These are phyloP conservation scores for Copromyces sp. DNA, from an alignment of 495 filamentous ascomycete genomes.

Conservation along the genomic window DNA sequence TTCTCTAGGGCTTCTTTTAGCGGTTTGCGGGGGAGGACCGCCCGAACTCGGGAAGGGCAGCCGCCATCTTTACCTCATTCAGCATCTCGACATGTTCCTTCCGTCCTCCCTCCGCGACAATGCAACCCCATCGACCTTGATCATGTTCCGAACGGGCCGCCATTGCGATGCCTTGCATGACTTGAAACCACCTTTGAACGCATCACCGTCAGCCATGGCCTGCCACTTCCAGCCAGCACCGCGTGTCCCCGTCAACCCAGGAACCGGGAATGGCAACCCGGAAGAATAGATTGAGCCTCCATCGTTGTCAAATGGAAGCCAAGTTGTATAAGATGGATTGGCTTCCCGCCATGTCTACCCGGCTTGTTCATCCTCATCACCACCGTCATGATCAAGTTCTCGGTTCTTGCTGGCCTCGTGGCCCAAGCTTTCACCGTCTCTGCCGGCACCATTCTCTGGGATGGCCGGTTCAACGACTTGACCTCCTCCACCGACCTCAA, in stretches of 20 bases:
- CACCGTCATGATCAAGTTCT: slow-evolving; percentile 17
- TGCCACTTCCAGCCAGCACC: neutral
- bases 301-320: neutral
- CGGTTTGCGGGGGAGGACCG: neutral
- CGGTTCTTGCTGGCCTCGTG: slow-evolving; percentile 13
- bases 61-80: neutral
- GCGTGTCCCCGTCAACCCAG: neutral
- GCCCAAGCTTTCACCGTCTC: slow-evolving; percentile 16
- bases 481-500: slow-evolving; percentile 39
- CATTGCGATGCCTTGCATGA: slow-evolving; percentile 10
- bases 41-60: neutral
- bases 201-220: neutral
- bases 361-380: neutral
- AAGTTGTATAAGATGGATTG: neutral
- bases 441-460: slow-evolving; percentile 44
- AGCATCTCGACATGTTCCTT: slow-evolving; percentile 6
- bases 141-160: slow-evolving; percentile 12
- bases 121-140: slow-evolving; percentile 12
- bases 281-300: neutral
- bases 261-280: neutral
- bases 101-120: slow-evolving; percentile 20
- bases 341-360: neutral
- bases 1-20: neutral
- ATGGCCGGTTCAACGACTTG: slow-evolving; percentile 52
- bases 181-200: neutral